Evolutionary conservation across 73 alveolate genomes (phyloP).

Genomic region (Blepharisma japonicum): DNA sequence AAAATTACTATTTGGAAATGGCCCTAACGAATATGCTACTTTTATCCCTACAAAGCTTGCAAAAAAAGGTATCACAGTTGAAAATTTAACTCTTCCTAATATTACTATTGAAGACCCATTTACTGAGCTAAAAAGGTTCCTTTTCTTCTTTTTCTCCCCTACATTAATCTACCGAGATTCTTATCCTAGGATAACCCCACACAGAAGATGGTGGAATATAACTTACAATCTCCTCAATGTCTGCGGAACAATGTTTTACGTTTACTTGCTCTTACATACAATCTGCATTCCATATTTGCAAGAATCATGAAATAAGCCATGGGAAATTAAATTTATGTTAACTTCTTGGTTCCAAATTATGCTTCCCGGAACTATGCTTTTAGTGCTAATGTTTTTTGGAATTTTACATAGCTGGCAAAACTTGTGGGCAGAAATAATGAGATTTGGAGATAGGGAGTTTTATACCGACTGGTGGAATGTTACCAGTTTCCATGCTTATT

Average conservation of each 20-base stretch:
- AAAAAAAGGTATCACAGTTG: slow-evolving; percentile 49
- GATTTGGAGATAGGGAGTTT: slow-evolving; percentile 83
- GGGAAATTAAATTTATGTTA: background rate
- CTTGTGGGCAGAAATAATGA: slow-evolving; percentile 66
- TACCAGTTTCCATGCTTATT: slow-evolving; percentile 50
- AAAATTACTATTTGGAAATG: slow-evolving; percentile 64
- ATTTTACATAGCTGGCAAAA: slow-evolving; percentile 71
- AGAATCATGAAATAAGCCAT: slow-evolving; percentile 14
- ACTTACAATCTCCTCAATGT: slow-evolving; percentile 42
- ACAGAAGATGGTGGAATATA: slow-evolving; percentile 37
- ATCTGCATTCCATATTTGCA: slow-evolving; percentile 41
- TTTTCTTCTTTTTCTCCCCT: slow-evolving; percentile 79
- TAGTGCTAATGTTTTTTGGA: slow-evolving; percentile 71
- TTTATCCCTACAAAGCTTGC: slow-evolving; percentile 63
- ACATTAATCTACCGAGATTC: slow-evolving; percentile 77
- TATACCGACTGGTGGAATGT: slow-evolving; percentile 75
- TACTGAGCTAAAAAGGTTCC: slow-evolving; percentile 50
- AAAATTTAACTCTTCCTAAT: slow-evolving; percentile 57
- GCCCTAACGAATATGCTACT: slow-evolving; percentile 31
- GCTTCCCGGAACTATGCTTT: slow-evolving; percentile 70
- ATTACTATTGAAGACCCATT: slow-evolving; percentile 45
- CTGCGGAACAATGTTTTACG: slow-evolving; percentile 49
- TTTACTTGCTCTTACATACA: slow-evolving; percentile 53
- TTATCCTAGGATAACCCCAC: slow-evolving; percentile 47
- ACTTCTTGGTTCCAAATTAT: slow-evolving; percentile 37